Conservation (phyloP, 2,329 filamentous ascomycete genomes). For the Nemania serpens region DNA sequence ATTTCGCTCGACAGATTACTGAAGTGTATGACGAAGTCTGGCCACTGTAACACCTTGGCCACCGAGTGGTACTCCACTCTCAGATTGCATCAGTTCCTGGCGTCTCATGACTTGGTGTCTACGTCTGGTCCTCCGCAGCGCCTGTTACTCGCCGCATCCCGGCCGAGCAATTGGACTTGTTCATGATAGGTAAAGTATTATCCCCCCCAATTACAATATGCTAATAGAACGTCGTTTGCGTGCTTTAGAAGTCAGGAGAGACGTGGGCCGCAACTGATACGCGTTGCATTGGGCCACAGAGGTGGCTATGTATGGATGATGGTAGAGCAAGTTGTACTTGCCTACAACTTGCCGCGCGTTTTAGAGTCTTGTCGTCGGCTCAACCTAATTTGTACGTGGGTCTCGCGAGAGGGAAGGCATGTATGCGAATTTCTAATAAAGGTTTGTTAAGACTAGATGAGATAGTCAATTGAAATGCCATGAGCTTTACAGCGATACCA, state of each 20-base stretch:
- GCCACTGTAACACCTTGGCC: slow-evolving; percentile 29
- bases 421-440: background rate
- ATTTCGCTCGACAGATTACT: slow-evolving; percentile 20
- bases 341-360: background rate
- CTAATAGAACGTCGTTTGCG: slow-evolving; percentile 19
- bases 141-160: slow-evolving; percentile 1
- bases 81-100: slow-evolving; percentile 16
- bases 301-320: background rate
- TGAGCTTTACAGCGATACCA: background rate
- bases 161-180: slow-evolving; percentile 11
- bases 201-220: slow-evolving; percentile 6
- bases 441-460: slow-evolving; percentile 17
- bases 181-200: slow-evolving; percentile 28
- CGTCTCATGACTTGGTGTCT: slow-evolving; percentile 5
- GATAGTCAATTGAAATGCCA: slow-evolving; percentile 7
- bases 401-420: background rate
- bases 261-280: background rate
- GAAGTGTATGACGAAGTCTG: slow-evolving; percentile 27
- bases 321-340: background rate
- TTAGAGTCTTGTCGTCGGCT: background rate
- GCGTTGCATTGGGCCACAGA: background rate
- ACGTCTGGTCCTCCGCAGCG: slow-evolving; percentile 1
- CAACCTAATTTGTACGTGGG: background rate
- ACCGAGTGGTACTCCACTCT: slow-evolving; percentile 21
- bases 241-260: background rate